phyloP scores from a whole-genome alignment of 1,284 basidiomycete genomes.

The Leccinum pachyderme region DNA sequence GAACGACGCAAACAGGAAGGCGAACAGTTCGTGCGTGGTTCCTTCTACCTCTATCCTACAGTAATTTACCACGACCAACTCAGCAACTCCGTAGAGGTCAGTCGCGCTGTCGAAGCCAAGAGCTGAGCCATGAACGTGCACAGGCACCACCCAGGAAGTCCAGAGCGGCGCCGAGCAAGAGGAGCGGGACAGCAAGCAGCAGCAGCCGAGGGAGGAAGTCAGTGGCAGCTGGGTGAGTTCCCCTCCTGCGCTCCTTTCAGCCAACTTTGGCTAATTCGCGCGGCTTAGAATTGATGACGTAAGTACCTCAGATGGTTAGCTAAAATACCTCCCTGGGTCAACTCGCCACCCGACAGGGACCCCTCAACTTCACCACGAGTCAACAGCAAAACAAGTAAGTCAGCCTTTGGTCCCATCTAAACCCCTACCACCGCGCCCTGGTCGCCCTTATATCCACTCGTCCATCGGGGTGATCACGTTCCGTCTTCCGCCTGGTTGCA shows the following conservation, averaged over 20 bases:
- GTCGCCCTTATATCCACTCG: constrained; percentile 8
- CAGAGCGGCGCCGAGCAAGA: constrained; percentile 29
- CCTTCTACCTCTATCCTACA: constrained; percentile 2
- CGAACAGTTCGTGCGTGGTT: constrained; percentile 24
- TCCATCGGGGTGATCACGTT: constrained; percentile 20
- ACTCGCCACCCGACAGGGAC: constrained; percentile 24
- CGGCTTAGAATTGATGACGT: constrained; percentile 33
- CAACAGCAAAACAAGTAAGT: constrained; percentile 32
- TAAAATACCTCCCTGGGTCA: constrained; percentile 14
- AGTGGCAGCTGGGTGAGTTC: constrained; percentile 17
- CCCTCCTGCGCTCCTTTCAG: background rate
- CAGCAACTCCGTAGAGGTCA: constrained; percentile 23
- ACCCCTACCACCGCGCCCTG: constrained; percentile 11
- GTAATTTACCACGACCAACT: constrained; percentile 6
- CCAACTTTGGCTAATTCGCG: constrained; percentile 1
- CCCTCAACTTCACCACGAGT: constrained; percentile 24
- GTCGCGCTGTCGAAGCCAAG: constrained; percentile 1
- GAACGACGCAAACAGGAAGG: constrained; percentile 4
- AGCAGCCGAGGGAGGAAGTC: constrained; percentile 12
- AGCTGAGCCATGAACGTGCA: background rate
- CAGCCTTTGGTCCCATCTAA: constrained; percentile 23
- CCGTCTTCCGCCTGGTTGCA: constrained; percentile 15
- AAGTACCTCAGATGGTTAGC: constrained; percentile 21
- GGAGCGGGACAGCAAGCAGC: constrained; percentile 25
- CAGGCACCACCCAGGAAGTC: constrained; percentile 38